Percentiles rank a stretch among this genome's conserved stretches.
phyloP scores from a whole-genome alignment of 2,329 filamentous ascomycete species.

The Penicillium sp. region DNA sequence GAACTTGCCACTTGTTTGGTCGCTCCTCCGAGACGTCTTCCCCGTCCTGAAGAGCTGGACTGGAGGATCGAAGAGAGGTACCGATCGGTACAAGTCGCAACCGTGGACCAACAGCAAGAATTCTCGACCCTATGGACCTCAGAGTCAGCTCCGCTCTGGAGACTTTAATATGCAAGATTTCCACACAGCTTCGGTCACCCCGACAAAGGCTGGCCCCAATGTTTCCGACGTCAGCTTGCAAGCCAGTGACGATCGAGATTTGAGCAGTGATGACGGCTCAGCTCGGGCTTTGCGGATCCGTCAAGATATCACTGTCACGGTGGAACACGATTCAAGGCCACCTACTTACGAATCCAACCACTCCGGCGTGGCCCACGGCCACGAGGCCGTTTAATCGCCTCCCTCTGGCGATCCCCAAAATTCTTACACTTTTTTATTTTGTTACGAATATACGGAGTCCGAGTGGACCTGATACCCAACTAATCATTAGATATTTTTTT shows the following conservation, averaged over 20 bases:
- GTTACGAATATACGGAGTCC: slow-evolving; percentile 8
- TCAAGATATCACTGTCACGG: slow-evolving; percentile 41
- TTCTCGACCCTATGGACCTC: slow-evolving; percentile 28
- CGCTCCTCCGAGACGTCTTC: slow-evolving; percentile 52
- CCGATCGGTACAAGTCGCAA: slow-evolving; percentile 35
- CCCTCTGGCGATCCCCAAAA: background rate
- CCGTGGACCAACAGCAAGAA: slow-evolving; percentile 33
- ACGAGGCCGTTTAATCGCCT: slow-evolving; percentile 16
- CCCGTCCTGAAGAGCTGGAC: slow-evolving; percentile 43
- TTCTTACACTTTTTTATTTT: background rate
- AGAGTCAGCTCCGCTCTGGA: slow-evolving; percentile 28
- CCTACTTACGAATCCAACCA: slow-evolving; percentile 11
- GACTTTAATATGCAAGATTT: slow-evolving; percentile 35
- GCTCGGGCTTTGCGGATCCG: slow-evolving; percentile 39
- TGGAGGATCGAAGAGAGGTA: slow-evolving; percentile 35
- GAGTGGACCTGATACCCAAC: slow-evolving; percentile 19
- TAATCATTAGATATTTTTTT: background rate
- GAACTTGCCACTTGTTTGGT: slow-evolving; percentile 55
- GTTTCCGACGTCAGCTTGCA: slow-evolving; percentile 29
- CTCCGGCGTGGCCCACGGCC: slow-evolving; percentile 9
- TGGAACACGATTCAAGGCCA: slow-evolving; percentile 20
- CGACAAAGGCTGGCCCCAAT: slow-evolving; percentile 24
- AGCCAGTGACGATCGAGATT: slow-evolving; percentile 29
- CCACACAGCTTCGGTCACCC: slow-evolving; percentile 25
- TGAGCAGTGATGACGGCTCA: slow-evolving; percentile 39